Evolutionary conservation across 139 green algal genomes (phyloP), one percentile per base, ranked within the genome.

Genomic region (Coelastrella sp.): DNA sequence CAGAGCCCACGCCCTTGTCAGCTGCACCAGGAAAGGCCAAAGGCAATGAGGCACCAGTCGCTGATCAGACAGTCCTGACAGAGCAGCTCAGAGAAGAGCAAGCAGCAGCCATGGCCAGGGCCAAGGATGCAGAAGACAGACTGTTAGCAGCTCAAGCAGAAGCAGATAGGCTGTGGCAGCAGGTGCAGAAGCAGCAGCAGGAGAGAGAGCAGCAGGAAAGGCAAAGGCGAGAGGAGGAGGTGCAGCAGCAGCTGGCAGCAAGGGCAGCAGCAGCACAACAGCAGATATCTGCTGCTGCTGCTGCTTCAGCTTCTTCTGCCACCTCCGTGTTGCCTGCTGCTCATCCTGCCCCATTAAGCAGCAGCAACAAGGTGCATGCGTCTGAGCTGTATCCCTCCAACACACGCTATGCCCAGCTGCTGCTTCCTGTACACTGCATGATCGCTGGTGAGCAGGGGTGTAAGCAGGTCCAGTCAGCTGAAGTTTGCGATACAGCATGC

Each of bases 81-180:
- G 35, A 40, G 75, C 75, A 40, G 75, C 75, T 27, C 19, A 25
- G 75, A 21, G 53, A 11, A 71, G 30, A 35, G n/a, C 9, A 21
- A 82, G 75, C 75, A 82, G 75, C 75, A 82, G 53, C 75, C 35
- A 6, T 35, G 38, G 75, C 75, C n/a, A n/a, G 62, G 51, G 75
- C 53, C 8, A 53, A 40, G 37, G 35, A 82, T 51, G 51, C 57
- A 34, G 73, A 48, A 25, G 72, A 41, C 37, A 38, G 32, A 74
- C 38, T 48, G 15, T 37, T 38, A 66, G 71, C 72, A 45, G 72
- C 30, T 25, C 48, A 68, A 51, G 50, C 73, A 21, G 25, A 81
- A 25, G 50, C 62, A 69, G 62, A 51, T 43, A 43, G 43, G 43
- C 72, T 45, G 11, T 45, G 21, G 15, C 73, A 23, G 30, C 73